phyloP scores from a whole-genome alignment of 2,329 filamentous ascomycete species.

The Penicillium occitanis region DNA sequence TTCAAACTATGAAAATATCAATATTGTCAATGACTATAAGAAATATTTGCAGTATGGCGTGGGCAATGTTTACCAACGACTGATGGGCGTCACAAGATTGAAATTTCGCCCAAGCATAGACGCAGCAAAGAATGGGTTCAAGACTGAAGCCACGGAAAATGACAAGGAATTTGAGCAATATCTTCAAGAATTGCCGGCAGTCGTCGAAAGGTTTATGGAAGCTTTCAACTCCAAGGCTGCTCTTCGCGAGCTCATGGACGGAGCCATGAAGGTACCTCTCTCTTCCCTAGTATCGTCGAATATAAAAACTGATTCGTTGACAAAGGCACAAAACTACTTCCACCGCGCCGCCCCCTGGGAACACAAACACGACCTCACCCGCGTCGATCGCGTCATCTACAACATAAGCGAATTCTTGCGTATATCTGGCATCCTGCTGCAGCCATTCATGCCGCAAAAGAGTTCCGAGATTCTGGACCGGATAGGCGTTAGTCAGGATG shows the following conservation, averaged over 20 bases:
- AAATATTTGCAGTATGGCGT: constrained; percentile 74
- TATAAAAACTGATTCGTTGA: neutral
- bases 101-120: constrained; percentile 62
- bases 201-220: constrained; percentile 60
- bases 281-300: neutral
- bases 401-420: constrained; percentile 73
- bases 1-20: constrained; percentile 77
- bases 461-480: constrained; percentile 70
- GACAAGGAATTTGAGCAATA: constrained; percentile 40
- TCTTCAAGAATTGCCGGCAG: constrained; percentile 42
- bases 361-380: constrained; percentile 31
- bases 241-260: constrained; percentile 62
- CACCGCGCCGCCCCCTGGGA: constrained; percentile 68
- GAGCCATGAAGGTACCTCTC: neutral
- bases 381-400: constrained; percentile 65
- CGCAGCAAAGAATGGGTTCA: constrained; percentile 32
- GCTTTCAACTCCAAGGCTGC: constrained; percentile 64
- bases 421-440: constrained; percentile 77
- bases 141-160: constrained; percentile 32
- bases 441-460: constrained; percentile 87
- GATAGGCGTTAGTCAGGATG: constrained; percentile 63
- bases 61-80: constrained; percentile 74
- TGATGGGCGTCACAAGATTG: constrained; percentile 69
- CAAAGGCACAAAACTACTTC: constrained; percentile 67
- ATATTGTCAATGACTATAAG: constrained; percentile 73